phyloP scores from a whole-genome alignment of 1,139 yeast species.

The Meyerozyma carpophila region DNA sequence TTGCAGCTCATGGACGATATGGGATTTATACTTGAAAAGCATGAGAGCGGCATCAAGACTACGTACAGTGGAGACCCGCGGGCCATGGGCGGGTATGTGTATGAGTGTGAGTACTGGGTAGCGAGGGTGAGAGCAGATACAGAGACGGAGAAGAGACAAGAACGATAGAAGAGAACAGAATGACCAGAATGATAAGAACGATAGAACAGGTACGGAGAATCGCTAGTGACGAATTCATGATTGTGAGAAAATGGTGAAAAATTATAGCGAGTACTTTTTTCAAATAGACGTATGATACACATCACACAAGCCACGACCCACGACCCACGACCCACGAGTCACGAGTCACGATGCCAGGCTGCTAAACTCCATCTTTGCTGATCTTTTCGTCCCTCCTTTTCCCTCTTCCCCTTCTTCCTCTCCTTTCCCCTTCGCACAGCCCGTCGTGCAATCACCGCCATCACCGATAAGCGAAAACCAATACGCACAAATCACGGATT shows the following conservation, averaged over 20 bases:
- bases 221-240: too few species aligned
- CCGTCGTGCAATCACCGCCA: background rate
- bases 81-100: conserved; percentile 53
- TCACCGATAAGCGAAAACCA: background rate
- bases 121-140: conserved; percentile 27
- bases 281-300: too few species aligned
- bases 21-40: conserved; percentile 51
- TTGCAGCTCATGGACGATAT: conserved; percentile 38
- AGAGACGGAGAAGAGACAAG: background rate
- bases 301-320: too few species aligned
- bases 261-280: too few species aligned
- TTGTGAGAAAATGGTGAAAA: too few species aligned
- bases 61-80: conserved; percentile 53
- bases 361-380: background rate
- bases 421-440: too few species aligned
- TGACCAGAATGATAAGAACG: too few species aligned
- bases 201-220: too few species aligned
- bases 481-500: background rate
- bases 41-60: conserved; percentile 40
- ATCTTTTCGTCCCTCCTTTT: background rate
- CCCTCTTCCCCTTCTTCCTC: background rate
- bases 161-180: background rate
- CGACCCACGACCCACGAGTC: too few species aligned
- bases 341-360: too few species aligned
- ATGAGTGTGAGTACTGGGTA: conserved; percentile 72